Evolutionary conservation across 2,329 filamentous ascomycete species (phyloP), one percentile per base, ranked within the genome.

Genomic region (Epichloe baconii): DNA sequence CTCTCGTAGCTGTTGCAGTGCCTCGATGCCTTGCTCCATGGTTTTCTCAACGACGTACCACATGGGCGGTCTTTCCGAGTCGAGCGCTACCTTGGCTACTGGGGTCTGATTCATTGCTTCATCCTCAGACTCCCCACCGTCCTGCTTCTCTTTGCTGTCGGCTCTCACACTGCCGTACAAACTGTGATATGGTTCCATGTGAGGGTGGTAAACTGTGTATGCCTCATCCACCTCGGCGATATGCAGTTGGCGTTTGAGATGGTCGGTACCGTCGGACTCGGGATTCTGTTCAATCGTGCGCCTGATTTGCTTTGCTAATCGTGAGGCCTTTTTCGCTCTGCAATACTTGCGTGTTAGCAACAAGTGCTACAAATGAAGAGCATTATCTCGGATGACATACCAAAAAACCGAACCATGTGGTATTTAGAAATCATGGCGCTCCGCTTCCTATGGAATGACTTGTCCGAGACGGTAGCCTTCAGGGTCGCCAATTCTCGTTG

Each of bases 351-450:
- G 26, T 36, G 21, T 48, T 42, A 52, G 47, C 40, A 47, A 23
- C 10, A 11, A 21, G n/a, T 48, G 12, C 34, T n/a, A 3, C 19
- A 43, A 5, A 43, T 12, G 21, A 43, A 5, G 41, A 23, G 41
- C 11, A 31, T 31, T 11, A 31, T 31, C 8, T 31, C n/a, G 19
- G 5, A 21, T 3, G 19, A 41, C 57, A 11, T 72, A 86, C 86
- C 87, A 66, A 91, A 91, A 64, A 93, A 93, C 31, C 87, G 75
- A 48, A 91, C 80, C 78, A 88, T 90, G 64, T 91, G 86, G 60
- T 89, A 93, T 65, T 83, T 85, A 48, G 74, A 74, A 55, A 90
- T 88, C 78, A 90, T 87, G 53, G 80, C 75, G 58, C 75, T 76
- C 57, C 80, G 76, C 62, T 74, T 75, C 68, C 80, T 82, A 59